These are phyloP conservation scores for Westerdykella aurantiaca DNA, from an alignment of 2,329 filamentous ascomycete genomes.

Conservation along the genomic window DNA sequence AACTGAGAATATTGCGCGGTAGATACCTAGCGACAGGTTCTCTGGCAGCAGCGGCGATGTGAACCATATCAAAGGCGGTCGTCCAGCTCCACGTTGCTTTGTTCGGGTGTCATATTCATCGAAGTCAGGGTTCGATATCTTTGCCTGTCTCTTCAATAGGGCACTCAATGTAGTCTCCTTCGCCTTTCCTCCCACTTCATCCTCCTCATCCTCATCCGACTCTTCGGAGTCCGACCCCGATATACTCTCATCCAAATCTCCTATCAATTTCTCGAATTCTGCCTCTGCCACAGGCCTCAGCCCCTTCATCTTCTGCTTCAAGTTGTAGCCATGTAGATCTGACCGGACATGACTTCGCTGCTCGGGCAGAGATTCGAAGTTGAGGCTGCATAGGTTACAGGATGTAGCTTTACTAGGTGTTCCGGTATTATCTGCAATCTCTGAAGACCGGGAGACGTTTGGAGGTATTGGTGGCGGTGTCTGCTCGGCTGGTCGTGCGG, in stretches of 20 bases:
- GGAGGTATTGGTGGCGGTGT: conserved; percentile 7
- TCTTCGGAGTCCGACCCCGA: conserved; percentile 77
- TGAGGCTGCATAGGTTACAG: conserved; percentile 72
- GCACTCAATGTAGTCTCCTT: conserved; percentile 68
- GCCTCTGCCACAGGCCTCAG: conserved; percentile 64
- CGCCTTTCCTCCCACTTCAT: conserved; percentile 40
- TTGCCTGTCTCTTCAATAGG: conserved; percentile 77
- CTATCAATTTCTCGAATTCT: conserved; percentile 83
- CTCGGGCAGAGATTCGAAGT: conserved; percentile 68
- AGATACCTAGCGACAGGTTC: conserved; percentile 78
- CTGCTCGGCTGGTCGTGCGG: conserved; percentile 15
- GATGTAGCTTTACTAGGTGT: conserved; percentile 56
- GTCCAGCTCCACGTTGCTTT: conserved; percentile 54
- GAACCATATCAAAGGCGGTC: conserved; percentile 80
- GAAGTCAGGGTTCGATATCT: conserved; percentile 55
- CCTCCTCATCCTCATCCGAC: conserved; percentile 67
- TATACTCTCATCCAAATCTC: conserved; percentile 81
- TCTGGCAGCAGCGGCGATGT: conserved; percentile 66
- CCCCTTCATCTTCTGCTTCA: conserved; percentile 83
- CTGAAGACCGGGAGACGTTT: conserved; percentile 3
- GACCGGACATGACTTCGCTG: conserved; percentile 83
- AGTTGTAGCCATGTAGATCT: conserved; percentile 87
- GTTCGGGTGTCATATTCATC: conserved; percentile 45
- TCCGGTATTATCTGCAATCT: conserved; percentile 36
- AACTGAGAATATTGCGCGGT: conserved; percentile 71